Conservation (phyloP, 2,329 filamentous ascomycete genomes). For the Phialemonium atrogriseum region DNA sequence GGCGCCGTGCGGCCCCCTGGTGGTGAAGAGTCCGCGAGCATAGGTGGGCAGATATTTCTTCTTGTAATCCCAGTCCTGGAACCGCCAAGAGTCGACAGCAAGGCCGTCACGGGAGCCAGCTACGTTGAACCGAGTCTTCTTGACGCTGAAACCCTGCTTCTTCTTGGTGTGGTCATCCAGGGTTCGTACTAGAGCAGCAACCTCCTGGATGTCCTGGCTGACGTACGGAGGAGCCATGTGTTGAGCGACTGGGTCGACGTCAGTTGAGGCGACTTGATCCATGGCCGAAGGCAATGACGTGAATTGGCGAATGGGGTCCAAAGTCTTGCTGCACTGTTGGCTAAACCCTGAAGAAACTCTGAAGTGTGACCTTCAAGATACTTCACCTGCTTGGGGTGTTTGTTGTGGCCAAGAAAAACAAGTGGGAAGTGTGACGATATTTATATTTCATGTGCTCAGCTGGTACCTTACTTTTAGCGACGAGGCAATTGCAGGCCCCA, state of each 20-base stretch:
- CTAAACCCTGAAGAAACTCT: too few species aligned
- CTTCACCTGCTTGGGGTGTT: too few species aligned
- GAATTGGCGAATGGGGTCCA: too few species aligned
- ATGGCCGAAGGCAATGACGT: slow-evolving; percentile 8
- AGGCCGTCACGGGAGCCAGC: slow-evolving; percentile 53
- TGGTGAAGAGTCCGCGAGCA: slow-evolving; percentile 91
- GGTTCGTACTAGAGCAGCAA: slow-evolving; percentile 55
- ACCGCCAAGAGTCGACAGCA: slow-evolving; percentile 81
- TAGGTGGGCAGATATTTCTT: slow-evolving; percentile 78
- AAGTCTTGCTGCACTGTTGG: too few species aligned
- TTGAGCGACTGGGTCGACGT: slow-evolving; percentile 17
- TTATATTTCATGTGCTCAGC: too few species aligned
- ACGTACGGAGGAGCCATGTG: slow-evolving; percentile 49
- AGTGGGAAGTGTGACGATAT: too few species aligned
- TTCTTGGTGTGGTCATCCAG: slow-evolving; percentile 51
- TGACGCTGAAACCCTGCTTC: slow-evolving; percentile 61
- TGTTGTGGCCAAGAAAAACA: too few species aligned
- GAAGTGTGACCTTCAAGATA: too few species aligned
- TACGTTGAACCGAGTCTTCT: slow-evolving; percentile 71
- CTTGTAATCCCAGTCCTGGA: slow-evolving; percentile 97
- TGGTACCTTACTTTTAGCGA: too few species aligned
- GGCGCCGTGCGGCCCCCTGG: slow-evolving; percentile 51
- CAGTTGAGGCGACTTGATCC: slow-evolving; percentile 15
- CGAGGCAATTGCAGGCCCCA: too few species aligned
- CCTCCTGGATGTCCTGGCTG: slow-evolving; percentile 60